Evolutionary conservation across 2,329 filamentous ascomycete species (phyloP).

Genomic region (Bertia moriformis): DNA sequence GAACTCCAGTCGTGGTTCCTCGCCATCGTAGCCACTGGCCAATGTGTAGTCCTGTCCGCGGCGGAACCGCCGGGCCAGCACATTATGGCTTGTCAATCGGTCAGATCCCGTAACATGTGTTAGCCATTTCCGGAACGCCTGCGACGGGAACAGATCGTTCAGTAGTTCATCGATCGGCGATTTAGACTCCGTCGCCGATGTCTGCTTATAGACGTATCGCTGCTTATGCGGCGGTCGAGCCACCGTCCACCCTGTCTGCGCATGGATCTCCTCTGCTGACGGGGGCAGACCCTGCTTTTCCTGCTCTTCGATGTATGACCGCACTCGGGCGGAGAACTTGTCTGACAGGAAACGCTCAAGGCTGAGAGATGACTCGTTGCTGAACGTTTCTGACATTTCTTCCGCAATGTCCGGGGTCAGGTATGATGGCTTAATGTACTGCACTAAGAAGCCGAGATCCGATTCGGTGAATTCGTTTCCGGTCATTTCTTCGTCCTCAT

Average conservation of each 20-base stretch:
- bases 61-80: slow-evolving; percentile 77
- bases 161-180: slow-evolving; percentile 64
- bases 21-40: slow-evolving; percentile 65
- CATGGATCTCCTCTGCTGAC: slow-evolving; percentile 39
- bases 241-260: slow-evolving; percentile 52
- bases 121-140: slow-evolving; percentile 80
- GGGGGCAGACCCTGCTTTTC: slow-evolving; percentile 33
- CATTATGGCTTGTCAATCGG: slow-evolving; percentile 54
- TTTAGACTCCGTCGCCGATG: slow-evolving; percentile 19
- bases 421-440: slow-evolving; percentile 81
- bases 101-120: slow-evolving; percentile 63
- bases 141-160: slow-evolving; percentile 69
- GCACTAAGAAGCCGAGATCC: slow-evolving; percentile 78
- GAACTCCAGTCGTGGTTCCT: slow-evolving; percentile 66
- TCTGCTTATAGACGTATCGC: slow-evolving; percentile 70
- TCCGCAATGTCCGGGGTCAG: slow-evolving; percentile 83
- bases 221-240: slow-evolving; percentile 90
- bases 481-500: slow-evolving; percentile 14
- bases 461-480: slow-evolving; percentile 55
- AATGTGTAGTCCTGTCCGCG: slow-evolving; percentile 82
- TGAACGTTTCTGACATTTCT: slow-evolving; percentile 65
- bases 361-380: slow-evolving; percentile 70
- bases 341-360: slow-evolving; percentile 65
- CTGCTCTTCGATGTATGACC: slow-evolving; percentile 52
- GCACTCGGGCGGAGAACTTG: slow-evolving; percentile 63